Percentiles rank a stretch among this genome's conserved stretches.
Evolutionary conservation across 1,284 basidiomycete genomes (phyloP).

Genomic region (Anthracocystis walkeri): DNA sequence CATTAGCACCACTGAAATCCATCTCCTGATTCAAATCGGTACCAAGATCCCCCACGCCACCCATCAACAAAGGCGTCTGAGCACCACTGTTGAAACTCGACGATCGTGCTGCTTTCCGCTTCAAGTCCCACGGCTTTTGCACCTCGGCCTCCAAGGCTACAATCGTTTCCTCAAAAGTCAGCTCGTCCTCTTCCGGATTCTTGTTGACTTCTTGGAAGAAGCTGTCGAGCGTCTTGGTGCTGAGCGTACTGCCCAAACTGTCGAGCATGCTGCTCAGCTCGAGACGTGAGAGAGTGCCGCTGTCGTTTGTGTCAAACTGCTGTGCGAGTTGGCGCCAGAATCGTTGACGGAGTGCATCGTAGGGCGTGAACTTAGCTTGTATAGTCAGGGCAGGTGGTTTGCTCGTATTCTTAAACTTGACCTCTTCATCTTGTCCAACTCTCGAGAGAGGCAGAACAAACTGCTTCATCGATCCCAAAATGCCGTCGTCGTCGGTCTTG

Average conservation of each 20-base stretch:
- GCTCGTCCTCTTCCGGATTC: conserved; percentile 77
- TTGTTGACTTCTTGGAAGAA: conserved; percentile 73
- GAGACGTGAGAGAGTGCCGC: conserved; percentile 80
- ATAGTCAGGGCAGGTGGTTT: conserved; percentile 56
- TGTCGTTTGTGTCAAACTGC: conserved; percentile 92
- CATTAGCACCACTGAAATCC: conserved; percentile 51
- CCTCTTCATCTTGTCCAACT: conserved; percentile 50
- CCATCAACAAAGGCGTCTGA: conserved; percentile 45
- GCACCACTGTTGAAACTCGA: conserved; percentile 35
- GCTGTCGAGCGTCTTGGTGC: conserved; percentile 81
- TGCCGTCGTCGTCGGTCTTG: conserved; percentile 38
- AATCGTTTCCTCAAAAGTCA: conserved; percentile 79
- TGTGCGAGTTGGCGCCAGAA: conserved; percentile 92
- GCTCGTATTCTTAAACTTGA: conserved; percentile 46
- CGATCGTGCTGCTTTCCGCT: conserved; percentile 24
- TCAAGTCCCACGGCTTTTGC: conserved; percentile 54
- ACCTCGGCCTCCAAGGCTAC: conserved; percentile 54
- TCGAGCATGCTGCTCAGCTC: conserved; percentile 97
- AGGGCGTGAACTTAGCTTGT: conserved; percentile 93
- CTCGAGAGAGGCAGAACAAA: conserved; percentile 55
- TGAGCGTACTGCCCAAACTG: conserved; percentile 92
- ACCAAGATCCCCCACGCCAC: conserved; percentile 30
- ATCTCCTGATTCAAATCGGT: conserved; percentile 36
- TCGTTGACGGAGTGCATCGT: conserved; percentile 74
- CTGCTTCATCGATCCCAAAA: conserved; percentile 36